Conservation (phyloP, 257 asterid species). For the Nicotiana paniculata region DNA sequence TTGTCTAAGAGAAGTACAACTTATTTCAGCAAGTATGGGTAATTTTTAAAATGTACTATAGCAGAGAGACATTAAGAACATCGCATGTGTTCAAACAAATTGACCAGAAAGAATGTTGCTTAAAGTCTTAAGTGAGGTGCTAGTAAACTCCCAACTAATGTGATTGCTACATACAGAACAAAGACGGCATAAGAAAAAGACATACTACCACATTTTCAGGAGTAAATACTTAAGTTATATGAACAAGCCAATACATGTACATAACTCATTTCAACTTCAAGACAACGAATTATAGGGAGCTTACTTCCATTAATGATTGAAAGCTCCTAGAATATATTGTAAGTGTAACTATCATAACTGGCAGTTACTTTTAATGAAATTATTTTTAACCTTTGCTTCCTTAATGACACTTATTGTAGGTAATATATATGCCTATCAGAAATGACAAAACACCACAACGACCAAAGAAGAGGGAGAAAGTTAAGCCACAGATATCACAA, state of each 20-base stretch:
- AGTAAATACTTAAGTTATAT: background rate
- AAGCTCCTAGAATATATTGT: constrained; percentile 88
- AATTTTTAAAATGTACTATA: no score
- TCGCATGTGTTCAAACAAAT: no score
- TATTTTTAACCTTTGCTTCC: no score
- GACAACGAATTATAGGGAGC: background rate
- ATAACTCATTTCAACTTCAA: background rate
- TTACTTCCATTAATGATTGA: constrained; percentile 76
- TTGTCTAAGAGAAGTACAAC: no score
- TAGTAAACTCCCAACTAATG: background rate
- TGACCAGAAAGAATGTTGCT: no score
- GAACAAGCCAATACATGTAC: background rate
- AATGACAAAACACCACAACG: no score
- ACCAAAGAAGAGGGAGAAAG: no score
- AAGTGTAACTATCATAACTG: constrained; percentile 94
- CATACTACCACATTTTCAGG: background rate
- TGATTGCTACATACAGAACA: background rate
- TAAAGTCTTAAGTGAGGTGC: no score
- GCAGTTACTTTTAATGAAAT: constrained; percentile 37
- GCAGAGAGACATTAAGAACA: background rate
- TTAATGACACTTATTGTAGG: no score
- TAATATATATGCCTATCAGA: no score
- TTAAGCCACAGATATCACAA: no score
- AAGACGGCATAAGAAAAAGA: background rate
- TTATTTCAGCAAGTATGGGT: no score